Evolutionary conservation across 2,329 filamentous ascomycete genomes (phyloP), one percentile per base, ranked within the genome.

Genomic region (Grosmannia serpens): DNA sequence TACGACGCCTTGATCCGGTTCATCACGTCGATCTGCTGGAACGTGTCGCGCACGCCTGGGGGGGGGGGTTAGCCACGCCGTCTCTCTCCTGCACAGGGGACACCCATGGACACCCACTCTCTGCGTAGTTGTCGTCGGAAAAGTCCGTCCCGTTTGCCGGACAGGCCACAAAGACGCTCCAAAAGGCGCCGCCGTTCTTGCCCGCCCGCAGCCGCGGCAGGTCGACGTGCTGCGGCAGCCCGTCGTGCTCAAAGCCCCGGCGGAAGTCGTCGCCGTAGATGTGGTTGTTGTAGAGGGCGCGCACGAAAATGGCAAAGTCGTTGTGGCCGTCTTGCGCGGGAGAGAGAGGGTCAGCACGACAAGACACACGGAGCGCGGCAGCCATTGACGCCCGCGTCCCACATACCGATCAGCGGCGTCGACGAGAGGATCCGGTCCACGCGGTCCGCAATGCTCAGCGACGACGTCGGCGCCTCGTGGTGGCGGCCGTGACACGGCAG

Each of bases 151-250:
- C 83, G 66, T 92, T 83, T 13, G 71, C 70, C 0, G 91, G 91
- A 67, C 91, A 96, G 0, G 82, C 82, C 47, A 87, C 83, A 66
- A 80, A 97, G 11, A 94, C 89, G 68, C 87, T 91, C 92, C 91
- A 96, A 70, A 96, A 96, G n/a, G 88, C 85, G 58, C 91, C 92
- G 46, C 91, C 91, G 62, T 86, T 83, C 64, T 79, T 77, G 1
- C 91, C 91, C 55, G 82, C 71, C 41, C 81, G 77, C 53, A 96
- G 77, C 6, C 91, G 83, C 1, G 87, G 85, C 10, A 96, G 74
- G 69, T 97, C 92, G 56, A 94, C 86, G 64, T 97, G 88, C 4
- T 77, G 77, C 0, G 70, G 67, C 56, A 95, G 72, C 1, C 81
- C 82, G 35, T 88, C 89, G 26, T 87, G 74, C 63, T 86, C 80